Conservation (phyloP, 1,284 basidiomycete genomes). For the Trametes sp. region DNA sequence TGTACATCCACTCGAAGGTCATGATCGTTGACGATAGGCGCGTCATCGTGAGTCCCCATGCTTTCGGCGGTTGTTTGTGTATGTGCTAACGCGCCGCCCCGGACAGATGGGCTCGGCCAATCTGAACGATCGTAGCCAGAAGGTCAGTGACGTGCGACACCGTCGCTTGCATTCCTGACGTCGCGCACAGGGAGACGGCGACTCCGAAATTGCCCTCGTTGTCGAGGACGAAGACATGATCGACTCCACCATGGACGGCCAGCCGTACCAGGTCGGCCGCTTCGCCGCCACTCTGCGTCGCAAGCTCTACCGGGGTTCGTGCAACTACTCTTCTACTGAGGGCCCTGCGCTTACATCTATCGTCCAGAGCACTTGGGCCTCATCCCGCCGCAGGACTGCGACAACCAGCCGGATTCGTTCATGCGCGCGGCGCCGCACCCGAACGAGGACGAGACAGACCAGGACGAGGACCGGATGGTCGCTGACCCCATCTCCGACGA, state of each 20-base stretch:
- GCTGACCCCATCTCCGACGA: slow-evolving; percentile 80
- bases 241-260: slow-evolving; percentile 80
- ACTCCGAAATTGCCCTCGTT: slow-evolving; percentile 92
- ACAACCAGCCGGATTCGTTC: slow-evolving; percentile 59
- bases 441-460: slow-evolving; percentile 70
- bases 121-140: slow-evolving; percentile 87
- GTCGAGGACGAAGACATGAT: slow-evolving; percentile 89
- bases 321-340: not conserved
- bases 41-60: slow-evolving; percentile 71
- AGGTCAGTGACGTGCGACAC: slow-evolving; percentile 47
- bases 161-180: slow-evolving; percentile 1
- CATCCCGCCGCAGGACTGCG: slow-evolving; percentile 65
- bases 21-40: slow-evolving; percentile 94
- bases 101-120: slow-evolving; percentile 87
- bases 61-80: not conserved
- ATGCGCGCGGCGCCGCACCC: slow-evolving; percentile 83
- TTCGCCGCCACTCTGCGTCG: slow-evolving; percentile 84
- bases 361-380: slow-evolving; percentile 89
- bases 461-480: slow-evolving; percentile 70
- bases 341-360: not conserved
- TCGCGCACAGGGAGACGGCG: slow-evolving; percentile 78
- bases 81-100: not conserved
- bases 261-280: slow-evolving; percentile 69
- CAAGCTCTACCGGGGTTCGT: slow-evolving; percentile 73
- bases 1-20: slow-evolving; percentile 84